Base-by-base conservation (phyloP, 192 early-diverging fungal genomes). In the Kappamyces sp. region DNA sequence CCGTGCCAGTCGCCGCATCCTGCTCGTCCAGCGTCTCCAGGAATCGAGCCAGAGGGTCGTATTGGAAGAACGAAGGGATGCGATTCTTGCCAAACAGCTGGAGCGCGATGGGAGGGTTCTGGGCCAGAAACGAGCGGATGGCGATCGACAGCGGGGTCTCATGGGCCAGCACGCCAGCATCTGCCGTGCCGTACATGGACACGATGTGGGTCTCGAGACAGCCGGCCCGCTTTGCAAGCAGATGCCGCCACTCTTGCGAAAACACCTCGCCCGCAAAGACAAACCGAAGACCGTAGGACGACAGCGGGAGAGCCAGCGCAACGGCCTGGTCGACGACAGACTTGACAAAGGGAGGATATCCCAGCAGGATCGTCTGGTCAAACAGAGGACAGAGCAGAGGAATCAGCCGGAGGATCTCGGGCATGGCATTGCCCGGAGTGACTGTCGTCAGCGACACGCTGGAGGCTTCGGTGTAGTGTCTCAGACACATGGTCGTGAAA, bases 161-260 rank as follows among this genome's bases (percentile, higher is more conserved):
- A 43, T 44, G 47, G 10, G 58, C 70, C 10, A 72, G 63, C 12
- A 72, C 70, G 31, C 69, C 70, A 23, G 68, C 69, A 52, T 72
- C 70, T 10, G 70, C 63, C 13, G 70, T 72, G 15, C 70, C 70
- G 53, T 72, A 72, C 12, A 72, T 72, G 10, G 55, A 63, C 5
- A 73, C 63, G n/a, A 71, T 74, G 39, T 47, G 10, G 36, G 63
- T 38, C 4, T 55, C 2, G n/a, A 38, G 41, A 44, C 50, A n/a
- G 9, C 67, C 65, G 4, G 50, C 51, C 12, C 59, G 57, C 6
- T 31, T 4, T 12, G 38, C 51, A 5, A 69, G 23, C 39, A 69
- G 66, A 5, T 10, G 2, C 9, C 67, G 36, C 67, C 67, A 69
- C 49, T 69, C 67, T 64, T 69, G 66, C 1, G 48, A 46, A 40